These are phyloP conservation scores for Pestalotiopsis sp. DNA, from an alignment of 2,329 filamentous ascomycete species.

Conservation along the genomic window DNA sequence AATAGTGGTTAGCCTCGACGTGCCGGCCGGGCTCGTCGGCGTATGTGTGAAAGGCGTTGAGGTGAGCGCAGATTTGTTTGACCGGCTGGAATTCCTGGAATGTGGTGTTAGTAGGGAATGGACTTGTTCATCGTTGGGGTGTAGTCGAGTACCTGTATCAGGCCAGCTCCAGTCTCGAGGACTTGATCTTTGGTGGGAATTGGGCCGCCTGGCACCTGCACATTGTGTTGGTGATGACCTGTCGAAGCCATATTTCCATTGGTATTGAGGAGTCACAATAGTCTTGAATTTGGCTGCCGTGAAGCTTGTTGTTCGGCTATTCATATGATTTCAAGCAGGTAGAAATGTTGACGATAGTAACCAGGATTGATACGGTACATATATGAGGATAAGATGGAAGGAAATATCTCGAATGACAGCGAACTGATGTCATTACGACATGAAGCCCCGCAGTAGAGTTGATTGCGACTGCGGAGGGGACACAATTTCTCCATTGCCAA, in stretches of 20 bases:
- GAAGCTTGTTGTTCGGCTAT: not conserved
- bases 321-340: not conserved
- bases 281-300: not conserved
- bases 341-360: not conserved
- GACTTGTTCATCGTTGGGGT: not conserved
- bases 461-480: not conserved
- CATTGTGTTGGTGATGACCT: slow-evolving; percentile 25
- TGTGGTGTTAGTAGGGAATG: not conserved
- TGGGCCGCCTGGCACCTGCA: slow-evolving; percentile 48
- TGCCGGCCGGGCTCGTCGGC: slow-evolving; percentile 69
- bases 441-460: slow-evolving; percentile 4
- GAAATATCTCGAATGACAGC: not conserved
- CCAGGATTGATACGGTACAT: not conserved
- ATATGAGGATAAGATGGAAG: not conserved
- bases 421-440: slow-evolving; percentile 13
- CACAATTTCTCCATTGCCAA: not conserved
- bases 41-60: slow-evolving; percentile 88
- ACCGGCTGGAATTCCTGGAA: slow-evolving; percentile 68
- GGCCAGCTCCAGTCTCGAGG: slow-evolving; percentile 63
- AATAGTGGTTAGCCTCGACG: slow-evolving; percentile 86
- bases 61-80: slow-evolving; percentile 76
- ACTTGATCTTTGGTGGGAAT: slow-evolving; percentile 57
- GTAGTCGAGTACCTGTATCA: slow-evolving; percentile 51
- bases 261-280: not conserved
- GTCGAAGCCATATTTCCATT: slow-evolving; percentile 15